Evolutionary conservation across 805 yeast species (phyloP), one percentile per base, ranked within the genome.

Genomic region (Ogataea polymorpha): DNA sequence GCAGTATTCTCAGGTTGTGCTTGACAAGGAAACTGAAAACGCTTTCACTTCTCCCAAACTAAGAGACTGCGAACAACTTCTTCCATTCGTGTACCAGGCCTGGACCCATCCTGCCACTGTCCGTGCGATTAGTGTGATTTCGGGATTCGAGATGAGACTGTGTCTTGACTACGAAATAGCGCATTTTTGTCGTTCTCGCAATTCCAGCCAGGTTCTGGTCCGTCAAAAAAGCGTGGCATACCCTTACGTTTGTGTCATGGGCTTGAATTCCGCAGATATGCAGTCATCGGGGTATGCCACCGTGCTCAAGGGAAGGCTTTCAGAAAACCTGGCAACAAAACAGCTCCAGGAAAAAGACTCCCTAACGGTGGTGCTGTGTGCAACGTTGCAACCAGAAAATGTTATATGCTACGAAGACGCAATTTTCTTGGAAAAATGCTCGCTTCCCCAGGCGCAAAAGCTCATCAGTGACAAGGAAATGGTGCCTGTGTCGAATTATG

Each of bases 151-250:
- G 8, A 58, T 75, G 38, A 70, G 68, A 27, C 54, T 70, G 1
- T 62, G 74, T 23, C 56, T 67, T 59, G 80, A 77, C 41, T 76
- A 70, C 50, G 83, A 79, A 55, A 63, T 77, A 28, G 80, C 74
- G 3, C 78, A 74, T 45, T 55, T 55, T 39, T 53, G 61, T 5
- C 49, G 45, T 34, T 35, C 37, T 20, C 29, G 21, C 18, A 18
- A 14, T 13, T 17, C 29, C 13, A 11, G 18, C 12, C 38, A 33
- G n/a, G 26, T 54, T 3, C 39, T 53, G 13, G 33, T 48, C 5
- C 41, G 56, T 20, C 34, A 46, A 32, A 52, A 44, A 16, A 48
- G 53, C 14, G 57, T 58, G 3, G 63, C 62, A 18, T 58, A 57
- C 26, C 63, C 63, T 12, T 58, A 50, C 30, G 45, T 58, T 8